Evolutionary conservation across 768 basidiomycete genomes (phyloP).

Genomic region (Crepidotus variabilis): DNA sequence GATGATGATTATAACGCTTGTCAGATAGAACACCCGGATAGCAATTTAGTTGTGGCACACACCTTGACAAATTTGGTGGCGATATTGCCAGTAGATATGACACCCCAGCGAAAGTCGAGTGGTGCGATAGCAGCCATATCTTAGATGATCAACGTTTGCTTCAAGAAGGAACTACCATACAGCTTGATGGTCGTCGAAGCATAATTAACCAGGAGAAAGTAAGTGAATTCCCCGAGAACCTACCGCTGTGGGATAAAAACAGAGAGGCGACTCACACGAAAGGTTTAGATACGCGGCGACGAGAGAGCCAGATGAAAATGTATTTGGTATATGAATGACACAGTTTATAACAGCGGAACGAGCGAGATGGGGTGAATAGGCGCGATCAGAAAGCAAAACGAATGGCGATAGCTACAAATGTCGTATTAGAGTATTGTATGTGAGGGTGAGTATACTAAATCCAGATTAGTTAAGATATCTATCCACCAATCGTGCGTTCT

Average conservation of each 20-base stretch:
- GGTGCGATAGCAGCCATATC: slow-evolving; percentile 30
- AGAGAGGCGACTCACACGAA: no score
- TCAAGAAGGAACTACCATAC: neutral
- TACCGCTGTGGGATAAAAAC: neutral
- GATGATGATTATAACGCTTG: neutral
- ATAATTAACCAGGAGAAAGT: neutral
- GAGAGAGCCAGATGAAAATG: no score
- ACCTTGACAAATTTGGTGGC: slow-evolving; percentile 68
- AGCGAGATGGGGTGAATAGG: neutral
- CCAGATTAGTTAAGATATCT: neutral
- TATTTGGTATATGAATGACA: neutral
- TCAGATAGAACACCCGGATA: neutral
- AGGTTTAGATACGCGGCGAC: no score
- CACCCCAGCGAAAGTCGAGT: slow-evolving; percentile 71
- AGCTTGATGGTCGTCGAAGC: neutral
- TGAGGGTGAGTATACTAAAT: neutral
- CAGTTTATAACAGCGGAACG: neutral
- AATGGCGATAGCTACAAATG: neutral
- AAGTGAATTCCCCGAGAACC: neutral
- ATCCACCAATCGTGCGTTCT: slow-evolving; percentile 24
- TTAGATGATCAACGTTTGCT: neutral
- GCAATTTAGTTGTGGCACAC: slow-evolving; percentile 6
- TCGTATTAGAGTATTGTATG: neutral
- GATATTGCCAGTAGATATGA: slow-evolving; percentile 80
- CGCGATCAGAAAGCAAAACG: neutral